Evolutionary conservation across 257 asterid species (phyloP).

Genomic region (Schizonepeta tenuifolia): DNA sequence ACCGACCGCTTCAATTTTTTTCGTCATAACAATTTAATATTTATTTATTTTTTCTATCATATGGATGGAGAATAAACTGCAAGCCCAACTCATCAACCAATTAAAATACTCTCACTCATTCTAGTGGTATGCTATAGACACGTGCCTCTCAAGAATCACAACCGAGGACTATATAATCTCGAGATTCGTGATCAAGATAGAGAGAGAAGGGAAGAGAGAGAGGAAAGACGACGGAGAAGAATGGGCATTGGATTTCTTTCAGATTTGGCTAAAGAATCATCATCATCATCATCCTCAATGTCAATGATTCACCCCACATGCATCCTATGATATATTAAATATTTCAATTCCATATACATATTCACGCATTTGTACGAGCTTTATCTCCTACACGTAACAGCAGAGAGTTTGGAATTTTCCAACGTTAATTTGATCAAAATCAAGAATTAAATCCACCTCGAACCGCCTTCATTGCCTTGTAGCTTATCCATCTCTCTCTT

Average conservation of each 20-base stretch:
- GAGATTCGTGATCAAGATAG: constrained; percentile 32
- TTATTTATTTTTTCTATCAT: too few species aligned
- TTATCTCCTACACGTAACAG: constrained; percentile 41
- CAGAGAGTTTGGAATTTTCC: constrained; percentile 37
- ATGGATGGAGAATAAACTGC: neutral
- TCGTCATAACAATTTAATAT: too few species aligned
- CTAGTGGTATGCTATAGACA: neutral
- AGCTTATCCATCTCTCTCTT: neutral
- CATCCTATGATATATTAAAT: constrained; percentile 13
- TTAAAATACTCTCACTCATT: neutral
- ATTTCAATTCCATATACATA: neutral
- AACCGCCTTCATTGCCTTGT: neutral
- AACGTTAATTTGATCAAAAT: neutral
- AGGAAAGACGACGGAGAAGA: neutral
- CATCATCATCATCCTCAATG: constrained; percentile 8
- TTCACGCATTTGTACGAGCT: constrained; percentile 33
- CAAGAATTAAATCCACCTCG: neutral
- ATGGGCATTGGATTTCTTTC: constrained; percentile 11
- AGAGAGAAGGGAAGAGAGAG: neutral
- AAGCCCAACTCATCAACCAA: neutral
- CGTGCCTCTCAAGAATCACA: neutral
- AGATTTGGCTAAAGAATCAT: neutral
- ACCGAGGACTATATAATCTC: neutral
- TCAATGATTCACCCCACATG: constrained; percentile 24
- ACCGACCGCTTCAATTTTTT: too few species aligned